Percentiles rank a stretch among this genome's conserved stretches.
phyloP scores from a whole-genome alignment of 768 basidiomycete species.

The Amyloporia xantha region DNA sequence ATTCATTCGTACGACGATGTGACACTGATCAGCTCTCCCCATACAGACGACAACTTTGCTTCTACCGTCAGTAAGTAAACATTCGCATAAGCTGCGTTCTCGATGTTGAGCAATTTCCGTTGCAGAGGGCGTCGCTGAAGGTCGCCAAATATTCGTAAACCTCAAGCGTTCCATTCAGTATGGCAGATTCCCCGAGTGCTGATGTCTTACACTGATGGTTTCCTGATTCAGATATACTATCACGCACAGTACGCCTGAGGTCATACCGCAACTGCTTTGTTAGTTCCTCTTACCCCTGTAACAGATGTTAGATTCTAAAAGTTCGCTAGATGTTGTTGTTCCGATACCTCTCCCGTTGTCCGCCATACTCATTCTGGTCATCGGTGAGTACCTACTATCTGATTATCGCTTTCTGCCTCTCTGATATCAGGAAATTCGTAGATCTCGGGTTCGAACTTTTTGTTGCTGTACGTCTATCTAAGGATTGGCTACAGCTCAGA shows the following conservation, averaged over 20 bases:
- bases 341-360: conserved; percentile 61
- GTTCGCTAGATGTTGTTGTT: conserved; percentile 50
- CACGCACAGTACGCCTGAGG: conserved; percentile 62
- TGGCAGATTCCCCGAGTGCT: neutral
- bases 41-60: conserved; percentile 61
- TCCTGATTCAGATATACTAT: conserved; percentile 44
- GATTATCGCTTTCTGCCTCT: neutral
- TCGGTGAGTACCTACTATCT: conserved; percentile 36
- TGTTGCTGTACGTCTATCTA: conserved; percentile 43
- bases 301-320: neutral
- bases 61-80: conserved; percentile 56
- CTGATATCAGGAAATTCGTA: conserved; percentile 16
- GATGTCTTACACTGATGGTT: neutral
- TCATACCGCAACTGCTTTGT: conserved; percentile 65
- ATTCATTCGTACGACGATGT: neutral
- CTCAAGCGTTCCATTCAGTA: conserved; percentile 67
- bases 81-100: neutral
- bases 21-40: neutral
- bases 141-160: conserved; percentile 64
- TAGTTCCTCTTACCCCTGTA: conserved; percentile 11
- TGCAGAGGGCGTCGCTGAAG: conserved; percentile 60
- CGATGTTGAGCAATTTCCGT: neutral
- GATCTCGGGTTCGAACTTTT: conserved; percentile 70
- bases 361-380: conserved; percentile 65
- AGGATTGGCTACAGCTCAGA: neutral